These are phyloP conservation scores for Cladophialophora carrionii DNA, from an alignment of 2,329 filamentous ascomycete species.

Conservation along the genomic window DNA sequence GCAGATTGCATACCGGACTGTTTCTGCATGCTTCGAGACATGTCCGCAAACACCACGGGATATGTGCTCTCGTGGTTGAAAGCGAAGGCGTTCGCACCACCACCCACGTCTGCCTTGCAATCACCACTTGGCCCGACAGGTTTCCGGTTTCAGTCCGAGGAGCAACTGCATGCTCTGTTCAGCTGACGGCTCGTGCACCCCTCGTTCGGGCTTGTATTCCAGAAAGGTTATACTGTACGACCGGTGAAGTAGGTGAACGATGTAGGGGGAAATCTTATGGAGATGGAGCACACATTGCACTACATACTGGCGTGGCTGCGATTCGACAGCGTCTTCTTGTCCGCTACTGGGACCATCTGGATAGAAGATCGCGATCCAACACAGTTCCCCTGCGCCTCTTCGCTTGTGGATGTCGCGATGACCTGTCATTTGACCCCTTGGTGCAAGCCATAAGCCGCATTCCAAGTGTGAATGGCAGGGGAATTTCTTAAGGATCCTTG, in stretches of 20 bases:
- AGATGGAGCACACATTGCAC: background rate
- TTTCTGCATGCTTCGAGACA: background rate
- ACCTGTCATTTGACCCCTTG: conserved; percentile 13
- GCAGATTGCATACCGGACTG: background rate
- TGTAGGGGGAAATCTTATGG: background rate
- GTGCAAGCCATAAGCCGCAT: conserved; percentile 18
- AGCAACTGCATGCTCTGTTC: conserved; percentile 1
- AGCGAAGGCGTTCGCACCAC: background rate
- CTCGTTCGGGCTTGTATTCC: background rate
- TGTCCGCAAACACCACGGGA: background rate
- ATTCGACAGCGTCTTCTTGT: conserved; percentile 3
- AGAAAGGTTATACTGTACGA: conserved; percentile 4
- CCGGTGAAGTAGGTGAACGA: background rate
- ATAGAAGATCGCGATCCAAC: background rate
- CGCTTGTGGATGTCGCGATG: conserved; percentile 12
- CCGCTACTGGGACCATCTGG: background rate
- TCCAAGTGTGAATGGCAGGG: conserved; percentile 1
- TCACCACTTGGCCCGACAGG: background rate
- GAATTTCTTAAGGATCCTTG: conserved; percentile 11
- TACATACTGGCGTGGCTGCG: conserved; percentile 5
- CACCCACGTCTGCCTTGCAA: background rate
- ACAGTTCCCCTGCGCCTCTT: conserved; percentile 13
- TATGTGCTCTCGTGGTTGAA: background rate
- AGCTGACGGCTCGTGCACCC: background rate
- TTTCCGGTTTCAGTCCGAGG: conserved; percentile 14